Percentiles rank a stretch among this genome's conserved stretches.
Evolutionary conservation across 2,329 filamentous ascomycete species (phyloP).

Genomic region (Dactylellina leptospora): DNA sequence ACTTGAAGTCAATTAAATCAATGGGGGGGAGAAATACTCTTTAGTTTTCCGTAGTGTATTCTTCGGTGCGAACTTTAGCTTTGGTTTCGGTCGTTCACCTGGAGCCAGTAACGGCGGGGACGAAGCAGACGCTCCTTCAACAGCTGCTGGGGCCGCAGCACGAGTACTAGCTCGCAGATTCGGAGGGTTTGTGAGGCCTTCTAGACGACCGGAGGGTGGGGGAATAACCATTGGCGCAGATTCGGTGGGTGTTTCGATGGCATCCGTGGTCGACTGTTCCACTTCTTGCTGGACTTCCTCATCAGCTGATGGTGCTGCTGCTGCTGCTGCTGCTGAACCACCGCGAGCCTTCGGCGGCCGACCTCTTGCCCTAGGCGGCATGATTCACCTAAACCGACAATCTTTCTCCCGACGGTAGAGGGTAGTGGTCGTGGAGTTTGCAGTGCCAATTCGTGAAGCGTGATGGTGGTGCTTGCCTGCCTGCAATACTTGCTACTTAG

Average conservation of each 20-base stretch:
- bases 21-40: constrained; percentile 52
- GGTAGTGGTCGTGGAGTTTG: background rate
- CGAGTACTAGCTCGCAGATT: constrained; percentile 7
- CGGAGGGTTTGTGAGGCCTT: constrained; percentile 51
- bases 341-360: constrained; percentile 18
- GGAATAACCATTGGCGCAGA: constrained; percentile 54
- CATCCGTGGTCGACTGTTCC: constrained; percentile 3
- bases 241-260: constrained; percentile 7
- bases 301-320: constrained; percentile 1
- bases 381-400: too few relatives aligned
- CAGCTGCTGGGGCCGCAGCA: constrained; percentile 10
- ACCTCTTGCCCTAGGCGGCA: constrained; percentile 38
- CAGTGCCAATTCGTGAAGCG: too few relatives aligned
- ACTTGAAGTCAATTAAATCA: background rate
- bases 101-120: constrained; percentile 26
- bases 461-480: background rate
- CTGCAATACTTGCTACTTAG: too few relatives aligned
- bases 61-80: constrained; percentile 57
- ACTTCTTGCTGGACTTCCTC: constrained; percentile 2
- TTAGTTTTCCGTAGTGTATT: constrained; percentile 55
- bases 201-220: constrained; percentile 55
- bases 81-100: constrained; percentile 34
- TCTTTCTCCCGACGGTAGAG: too few relatives aligned
- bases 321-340: constrained; percentile 21
- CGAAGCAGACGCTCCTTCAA: background rate